Conservation (phyloP, 495 filamentous ascomycete genomes). For the Penicillium coffeae region DNA sequence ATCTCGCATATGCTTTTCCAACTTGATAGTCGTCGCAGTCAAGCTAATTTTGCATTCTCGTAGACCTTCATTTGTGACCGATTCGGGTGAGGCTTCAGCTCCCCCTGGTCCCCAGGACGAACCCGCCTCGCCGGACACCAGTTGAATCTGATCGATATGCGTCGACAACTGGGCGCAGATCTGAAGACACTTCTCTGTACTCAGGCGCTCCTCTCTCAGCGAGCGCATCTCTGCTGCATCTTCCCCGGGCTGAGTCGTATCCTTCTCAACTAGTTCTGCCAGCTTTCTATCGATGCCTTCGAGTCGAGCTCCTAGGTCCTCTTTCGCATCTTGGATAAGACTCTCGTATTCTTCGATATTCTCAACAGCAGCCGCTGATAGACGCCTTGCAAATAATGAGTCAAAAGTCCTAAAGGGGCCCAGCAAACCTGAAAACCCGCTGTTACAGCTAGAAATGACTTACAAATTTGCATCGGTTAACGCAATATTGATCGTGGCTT, state of each 20-base stretch:
- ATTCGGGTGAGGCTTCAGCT: conserved; percentile 21
- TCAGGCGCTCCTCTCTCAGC: conserved; percentile 36
- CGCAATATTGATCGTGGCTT: conserved; percentile 38
- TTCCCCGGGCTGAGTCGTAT: conserved; percentile 7
- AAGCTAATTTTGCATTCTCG: conserved; percentile 39
- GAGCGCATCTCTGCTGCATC: conserved; percentile 27
- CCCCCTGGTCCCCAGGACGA: conserved; percentile 6
- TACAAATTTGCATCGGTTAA: conserved; percentile 37
- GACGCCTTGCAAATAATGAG: conserved; percentile 18
- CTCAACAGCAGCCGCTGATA: conserved; percentile 24
- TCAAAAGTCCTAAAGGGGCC: not conserved
- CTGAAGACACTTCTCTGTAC: conserved; percentile 40
- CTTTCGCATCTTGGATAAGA: conserved; percentile 33
- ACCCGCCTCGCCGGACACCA: conserved; percentile 5
- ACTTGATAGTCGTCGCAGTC: conserved; percentile 21
- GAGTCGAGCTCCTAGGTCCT: conserved; percentile 36
- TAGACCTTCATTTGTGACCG: conserved; percentile 30
- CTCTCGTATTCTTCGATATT: conserved; percentile 29
- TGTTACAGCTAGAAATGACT: conserved; percentile 10
- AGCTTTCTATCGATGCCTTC: conserved; percentile 35
- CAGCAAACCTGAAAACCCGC: not conserved
- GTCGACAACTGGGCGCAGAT: conserved; percentile 37
- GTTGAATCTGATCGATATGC: conserved; percentile 34
- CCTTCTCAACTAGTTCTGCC: conserved; percentile 14
- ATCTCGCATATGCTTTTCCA: conserved; percentile 33